Evolutionary conservation across 495 filamentous ascomycete genomes (phyloP), one percentile per base, ranked within the genome.

Genomic region (Lophiotrema nucula): DNA sequence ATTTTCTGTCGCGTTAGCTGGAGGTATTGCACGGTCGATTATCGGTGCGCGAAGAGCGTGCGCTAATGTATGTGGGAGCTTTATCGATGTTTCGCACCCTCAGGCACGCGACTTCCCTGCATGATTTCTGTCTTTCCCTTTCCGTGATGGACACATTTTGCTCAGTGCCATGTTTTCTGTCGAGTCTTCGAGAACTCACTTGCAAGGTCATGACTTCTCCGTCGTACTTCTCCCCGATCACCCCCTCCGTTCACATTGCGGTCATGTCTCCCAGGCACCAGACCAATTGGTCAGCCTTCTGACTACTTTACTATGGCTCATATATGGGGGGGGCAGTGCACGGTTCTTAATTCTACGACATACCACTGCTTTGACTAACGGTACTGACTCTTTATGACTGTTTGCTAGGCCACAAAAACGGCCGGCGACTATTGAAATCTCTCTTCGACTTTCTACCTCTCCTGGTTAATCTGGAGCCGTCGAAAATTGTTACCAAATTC

Each of bases 1-100:
- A 2, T 12, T 47, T 16, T 45, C 31, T 48, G 55, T 50, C 55
- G 55, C 55, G 38, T 15, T 13, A 45, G 37, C 22, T 23, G 27
- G 24, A 35, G 24, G 18, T 27, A 1, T 46, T 24, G 55, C 15
- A 23, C 25, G 38, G 16, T 12, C 22, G 35, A 16, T 16, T 19
- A 13, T 26, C 19, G 22, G 46, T 51, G 46, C 55, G 55, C 55
- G n/a, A 58, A 51, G 16, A 58, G 47, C 46, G 55, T 51, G 47
- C 47, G 47, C 55, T 50, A 43, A 58, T 58, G 55, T 58, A 58
- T 58, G 55, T 58, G 45, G 55, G 18, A 58, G 55, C 46, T 58
- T 41, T 27, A 16, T 58, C 45, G 27, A 25, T 21, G 21, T 58
- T 37, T 37, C 33, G 53, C 18, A 16, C 21, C 22, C 44, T 50